phyloP scores from a whole-genome alignment of 2,329 filamentous ascomycete genomes.

The Capronia americana region DNA sequence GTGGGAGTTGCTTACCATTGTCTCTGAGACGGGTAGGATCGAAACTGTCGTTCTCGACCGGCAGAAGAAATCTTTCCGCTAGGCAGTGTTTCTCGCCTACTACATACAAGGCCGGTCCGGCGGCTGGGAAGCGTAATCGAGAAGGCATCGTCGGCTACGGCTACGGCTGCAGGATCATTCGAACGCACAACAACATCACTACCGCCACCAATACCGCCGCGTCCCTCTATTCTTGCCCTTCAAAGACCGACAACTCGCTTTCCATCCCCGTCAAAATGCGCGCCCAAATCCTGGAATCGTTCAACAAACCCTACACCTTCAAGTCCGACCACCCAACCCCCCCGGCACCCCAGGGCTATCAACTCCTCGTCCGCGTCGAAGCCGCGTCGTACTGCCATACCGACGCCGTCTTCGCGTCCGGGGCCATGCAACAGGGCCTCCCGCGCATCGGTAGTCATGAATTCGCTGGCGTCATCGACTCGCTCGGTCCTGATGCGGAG shows the following conservation, averaged over 20 bases:
- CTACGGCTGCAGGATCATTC: neutral
- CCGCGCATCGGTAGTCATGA: conserved; percentile 56
- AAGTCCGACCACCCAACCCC: conserved; percentile 45
- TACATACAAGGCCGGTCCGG: neutral
- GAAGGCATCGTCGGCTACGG: neutral
- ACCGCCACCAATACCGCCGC: neutral
- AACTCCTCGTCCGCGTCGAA: conserved; percentile 54
- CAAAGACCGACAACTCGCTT: neutral
- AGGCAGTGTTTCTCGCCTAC: neutral
- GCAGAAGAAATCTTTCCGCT: neutral
- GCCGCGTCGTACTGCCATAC: conserved; percentile 58
- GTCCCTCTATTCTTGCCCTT: neutral
- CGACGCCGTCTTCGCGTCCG: conserved; percentile 47
- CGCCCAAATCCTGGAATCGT: conserved; percentile 37
- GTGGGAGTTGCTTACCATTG: neutral
- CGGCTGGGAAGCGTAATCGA: neutral
- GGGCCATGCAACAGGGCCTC: conserved; percentile 46
- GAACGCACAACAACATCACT: neutral
- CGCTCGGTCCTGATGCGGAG: conserved; percentile 31
- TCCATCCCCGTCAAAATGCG: conserved; percentile 35
- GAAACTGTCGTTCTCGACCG: neutral
- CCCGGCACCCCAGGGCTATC: conserved; percentile 46
- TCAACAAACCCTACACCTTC: conserved; percentile 38
- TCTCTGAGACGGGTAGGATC: neutral
- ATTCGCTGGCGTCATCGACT: conserved; percentile 53